Conservation (phyloP, 495 filamentous ascomycete species). For the Penicillium cataractarum region DNA sequence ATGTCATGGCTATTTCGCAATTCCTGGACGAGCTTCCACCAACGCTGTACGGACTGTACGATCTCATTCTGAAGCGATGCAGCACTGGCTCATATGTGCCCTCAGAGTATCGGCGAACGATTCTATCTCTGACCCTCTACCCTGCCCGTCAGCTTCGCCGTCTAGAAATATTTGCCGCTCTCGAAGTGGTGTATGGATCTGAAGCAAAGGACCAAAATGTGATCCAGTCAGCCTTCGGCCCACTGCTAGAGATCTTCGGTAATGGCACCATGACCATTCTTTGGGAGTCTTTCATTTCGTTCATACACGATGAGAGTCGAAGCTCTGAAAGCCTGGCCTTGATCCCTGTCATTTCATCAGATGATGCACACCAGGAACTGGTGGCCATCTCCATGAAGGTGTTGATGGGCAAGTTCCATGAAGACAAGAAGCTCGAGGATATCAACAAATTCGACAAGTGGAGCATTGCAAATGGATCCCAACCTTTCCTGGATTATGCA, state of each 20-base stretch:
- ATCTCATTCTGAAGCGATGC: not conserved
- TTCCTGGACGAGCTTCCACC: not conserved
- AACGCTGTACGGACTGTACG: not conserved
- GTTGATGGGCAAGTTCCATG: not conserved
- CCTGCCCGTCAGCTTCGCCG: not conserved
- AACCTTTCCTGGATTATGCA: conserved; percentile 1
- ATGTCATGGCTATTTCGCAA: not conserved
- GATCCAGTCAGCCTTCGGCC: conserved; percentile 1
- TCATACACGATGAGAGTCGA: conserved; percentile 1
- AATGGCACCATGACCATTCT: not conserved
- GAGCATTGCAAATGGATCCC: not conserved
- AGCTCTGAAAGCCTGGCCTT: not conserved
- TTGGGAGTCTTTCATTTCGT: not conserved
- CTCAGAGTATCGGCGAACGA: not conserved
- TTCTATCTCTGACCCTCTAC: not conserved
- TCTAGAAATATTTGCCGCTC: not conserved
- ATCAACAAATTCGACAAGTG: not conserved
- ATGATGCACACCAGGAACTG: not conserved
- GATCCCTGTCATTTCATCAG: not conserved
- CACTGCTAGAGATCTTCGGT: not conserved
- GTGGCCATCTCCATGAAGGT: not conserved
- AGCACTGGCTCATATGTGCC: not conserved
- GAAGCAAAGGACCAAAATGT: not conserved
- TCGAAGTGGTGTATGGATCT: conserved; percentile 2
- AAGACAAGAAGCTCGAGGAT: not conserved